Percentiles rank a stretch among this genome's conserved stretches.
Evolutionary conservation across 129 eudicot species (phyloP).

Genomic region (sunflower (Helianthus annuus)): DNA sequence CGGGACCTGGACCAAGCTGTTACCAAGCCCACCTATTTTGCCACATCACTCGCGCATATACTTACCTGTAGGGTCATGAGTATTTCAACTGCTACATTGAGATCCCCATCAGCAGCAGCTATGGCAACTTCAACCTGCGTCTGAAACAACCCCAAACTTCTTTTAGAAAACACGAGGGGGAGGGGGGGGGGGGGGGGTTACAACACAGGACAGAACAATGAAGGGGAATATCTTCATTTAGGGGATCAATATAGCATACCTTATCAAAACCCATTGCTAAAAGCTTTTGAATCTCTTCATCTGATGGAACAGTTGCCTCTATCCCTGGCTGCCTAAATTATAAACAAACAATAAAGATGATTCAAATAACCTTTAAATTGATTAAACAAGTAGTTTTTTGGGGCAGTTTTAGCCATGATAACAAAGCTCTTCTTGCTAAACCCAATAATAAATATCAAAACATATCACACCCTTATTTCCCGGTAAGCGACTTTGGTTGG

Average conservation of each 20-base stretch:
- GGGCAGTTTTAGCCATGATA: not conserved
- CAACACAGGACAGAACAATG: not conserved
- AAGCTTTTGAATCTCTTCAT: constrained; percentile 75
- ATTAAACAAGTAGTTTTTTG: not conserved
- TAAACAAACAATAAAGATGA: constrained; percentile 23
- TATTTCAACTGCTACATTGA: constrained; percentile 88
- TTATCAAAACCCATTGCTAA: constrained; percentile 95
- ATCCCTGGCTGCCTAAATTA: constrained; percentile 53
- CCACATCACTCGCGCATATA: constrained; percentile 5
- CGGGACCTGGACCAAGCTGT: not conserved
- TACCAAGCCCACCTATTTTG: not conserved
- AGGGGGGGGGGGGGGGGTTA: not conserved
- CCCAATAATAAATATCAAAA: too few species aligned
- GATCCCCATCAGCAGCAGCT: constrained; percentile 93
- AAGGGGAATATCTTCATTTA: not conserved
- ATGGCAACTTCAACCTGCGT: constrained; percentile 97
- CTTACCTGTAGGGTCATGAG: constrained; percentile 90
- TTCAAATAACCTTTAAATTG: constrained; percentile 14
- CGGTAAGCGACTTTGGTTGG: too few species aligned
- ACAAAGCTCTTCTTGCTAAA: too few species aligned
- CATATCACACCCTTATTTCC: too few species aligned
- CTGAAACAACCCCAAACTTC: constrained; percentile 43
- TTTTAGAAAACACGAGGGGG: constrained; percentile 3
- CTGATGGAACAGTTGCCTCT: constrained; percentile 50
- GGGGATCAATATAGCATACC: constrained; percentile 42